Base-by-base conservation (phyloP, 352 stramenopile species). In the Phytophthora constricta region DNA sequence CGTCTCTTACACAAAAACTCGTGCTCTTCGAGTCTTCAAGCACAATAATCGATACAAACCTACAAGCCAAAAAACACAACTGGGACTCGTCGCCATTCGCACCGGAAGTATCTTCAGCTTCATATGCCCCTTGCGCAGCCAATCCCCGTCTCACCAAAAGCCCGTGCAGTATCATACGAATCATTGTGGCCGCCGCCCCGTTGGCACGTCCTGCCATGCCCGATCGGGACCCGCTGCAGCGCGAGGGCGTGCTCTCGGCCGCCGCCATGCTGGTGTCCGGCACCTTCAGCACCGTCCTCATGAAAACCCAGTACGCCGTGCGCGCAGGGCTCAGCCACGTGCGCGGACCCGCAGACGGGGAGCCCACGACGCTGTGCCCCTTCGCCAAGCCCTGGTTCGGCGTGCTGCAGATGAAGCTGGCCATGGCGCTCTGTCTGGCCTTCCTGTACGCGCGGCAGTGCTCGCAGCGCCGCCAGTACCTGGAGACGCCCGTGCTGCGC, bases 311-410 rank as follows among this genome's bases (percentile, higher is more conserved):
- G 77, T 95, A 95, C 70, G 74, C 77, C 23, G 60, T 92, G 37
- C 84, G 80, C 83, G 16, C 58, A 84, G 5, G 85, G 87, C 56
- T 84, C 71, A 11, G 71, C 76, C 57, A 64, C 60, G 19, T 95
- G 85, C 58, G 37, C 71, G 41, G 80, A 92, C 62, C 81, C 84
- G 48, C 41, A 47, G 22, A 66, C 75, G 50, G 54, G 16, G 69
- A 62, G 23, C 60, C 62, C 27, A 91, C 82, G 57, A 88, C 64
- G 68, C 53, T 86, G 45, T 95, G 87, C 45, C 78, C 82, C 56
- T 95, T 95, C 63, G 80, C 86, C 80, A 95, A 95, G 74, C 87
- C 87, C 33, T 95, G 85, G 85, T 95, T 93, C 59, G 85, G 86
- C 55, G 86, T 93, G 41, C 63, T 95, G 70, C 81, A 93, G 66